Evolutionary conservation across 768 basidiomycete genomes (phyloP).

Genomic region (Chalciporus sphaerocephalus): DNA sequence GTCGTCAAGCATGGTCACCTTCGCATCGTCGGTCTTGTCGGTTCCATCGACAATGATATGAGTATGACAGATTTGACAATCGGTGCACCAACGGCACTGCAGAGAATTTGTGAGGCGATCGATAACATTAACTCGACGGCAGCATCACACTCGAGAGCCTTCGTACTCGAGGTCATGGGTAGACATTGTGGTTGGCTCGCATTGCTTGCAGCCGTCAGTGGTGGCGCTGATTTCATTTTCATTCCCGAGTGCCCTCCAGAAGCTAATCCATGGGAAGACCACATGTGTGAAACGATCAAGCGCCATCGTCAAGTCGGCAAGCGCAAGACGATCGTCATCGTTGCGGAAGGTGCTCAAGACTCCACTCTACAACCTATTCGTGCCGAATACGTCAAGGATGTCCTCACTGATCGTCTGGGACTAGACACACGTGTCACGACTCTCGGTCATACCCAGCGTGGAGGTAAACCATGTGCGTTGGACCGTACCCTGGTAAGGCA

Average conservation of each 20-base stretch:
- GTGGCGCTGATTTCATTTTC: slow-evolving; percentile 95
- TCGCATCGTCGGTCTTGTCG: slow-evolving; percentile 96
- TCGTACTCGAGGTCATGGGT: slow-evolving; percentile 99
- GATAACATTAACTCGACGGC: slow-evolving; percentile 99
- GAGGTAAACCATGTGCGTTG: slow-evolving; percentile 87
- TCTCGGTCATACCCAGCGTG: slow-evolving; percentile 94
- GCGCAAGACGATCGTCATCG: slow-evolving; percentile 97
- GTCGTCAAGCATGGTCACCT: slow-evolving; percentile 72
- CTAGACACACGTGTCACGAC: slow-evolving; percentile 96
- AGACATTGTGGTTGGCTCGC: slow-evolving; percentile 99
- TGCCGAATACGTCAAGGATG: slow-evolving; percentile 85
- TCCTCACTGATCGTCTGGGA: slow-evolving; percentile 80
- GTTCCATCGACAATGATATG: slow-evolving; percentile 99
- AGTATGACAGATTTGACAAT: slow-evolving; percentile 96
- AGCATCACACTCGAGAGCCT: slow-evolving; percentile 91
- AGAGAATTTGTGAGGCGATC: slow-evolving; percentile 95
- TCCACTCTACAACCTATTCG: slow-evolving; percentile 84
- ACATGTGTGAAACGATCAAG: slow-evolving; percentile 83
- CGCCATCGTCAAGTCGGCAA: slow-evolving; percentile 86
- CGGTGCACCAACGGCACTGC: slow-evolving; percentile 91
- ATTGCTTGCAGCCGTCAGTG: slow-evolving; percentile 84
- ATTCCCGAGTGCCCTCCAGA: slow-evolving; percentile 91
- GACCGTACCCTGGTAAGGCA: slow-evolving; percentile 83
- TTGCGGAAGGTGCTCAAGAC: slow-evolving; percentile 95
- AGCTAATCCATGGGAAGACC: slow-evolving; percentile 78